Percentiles rank a stretch among this genome's conserved stretches.
phyloP scores from a whole-genome alignment of 2,329 filamentous ascomycete species.

The Colletotrichum sublineola region DNA sequence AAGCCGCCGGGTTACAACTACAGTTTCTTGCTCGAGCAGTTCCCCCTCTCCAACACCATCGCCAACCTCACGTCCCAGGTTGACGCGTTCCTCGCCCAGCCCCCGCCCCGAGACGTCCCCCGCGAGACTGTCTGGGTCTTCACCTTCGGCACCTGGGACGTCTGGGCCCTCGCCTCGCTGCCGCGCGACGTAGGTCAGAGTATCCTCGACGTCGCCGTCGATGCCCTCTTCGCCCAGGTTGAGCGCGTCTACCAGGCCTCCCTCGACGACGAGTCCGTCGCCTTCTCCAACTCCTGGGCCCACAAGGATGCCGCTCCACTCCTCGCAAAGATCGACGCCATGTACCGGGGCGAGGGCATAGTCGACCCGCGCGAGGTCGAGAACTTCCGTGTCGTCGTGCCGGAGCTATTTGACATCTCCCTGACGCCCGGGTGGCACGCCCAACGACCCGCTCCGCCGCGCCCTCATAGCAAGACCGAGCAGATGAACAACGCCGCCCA shows the following conservation, averaged over 20 bases:
- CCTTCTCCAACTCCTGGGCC: conserved; percentile 60
- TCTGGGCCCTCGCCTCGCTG: conserved; percentile 65
- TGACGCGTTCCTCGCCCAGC: conserved; percentile 58
- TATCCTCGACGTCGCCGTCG: conserved; percentile 53
- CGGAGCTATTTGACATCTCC: conserved; percentile 66
- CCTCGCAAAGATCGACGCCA: conserved; percentile 40
- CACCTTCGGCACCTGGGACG: conserved; percentile 67
- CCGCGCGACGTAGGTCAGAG: conserved; percentile 56
- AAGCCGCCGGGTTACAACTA: conserved; percentile 58
- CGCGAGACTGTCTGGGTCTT: conserved; percentile 67
- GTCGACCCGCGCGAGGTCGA: conserved; percentile 49
- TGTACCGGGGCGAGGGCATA: background rate
- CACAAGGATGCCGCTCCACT: conserved; percentile 45
- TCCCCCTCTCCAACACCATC: conserved; percentile 55
- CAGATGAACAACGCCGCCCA: conserved; percentile 67
- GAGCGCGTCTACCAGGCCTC: conserved; percentile 62
- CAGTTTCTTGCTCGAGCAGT: conserved; percentile 57
- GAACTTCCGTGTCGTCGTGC: conserved; percentile 65
- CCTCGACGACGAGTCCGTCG: conserved; percentile 57
- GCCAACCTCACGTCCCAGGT: conserved; percentile 62
- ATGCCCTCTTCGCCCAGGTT: conserved; percentile 59
- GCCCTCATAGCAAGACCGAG: conserved; percentile 62
- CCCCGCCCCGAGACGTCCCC: conserved; percentile 50
- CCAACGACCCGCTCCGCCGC: conserved; percentile 57
- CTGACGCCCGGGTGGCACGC: conserved; percentile 66